Percentiles rank a stretch among this genome's conserved stretches.
phyloP scores from a whole-genome alignment of 352 stramenopile genomes.

The Blastocystis sp. region DNA sequence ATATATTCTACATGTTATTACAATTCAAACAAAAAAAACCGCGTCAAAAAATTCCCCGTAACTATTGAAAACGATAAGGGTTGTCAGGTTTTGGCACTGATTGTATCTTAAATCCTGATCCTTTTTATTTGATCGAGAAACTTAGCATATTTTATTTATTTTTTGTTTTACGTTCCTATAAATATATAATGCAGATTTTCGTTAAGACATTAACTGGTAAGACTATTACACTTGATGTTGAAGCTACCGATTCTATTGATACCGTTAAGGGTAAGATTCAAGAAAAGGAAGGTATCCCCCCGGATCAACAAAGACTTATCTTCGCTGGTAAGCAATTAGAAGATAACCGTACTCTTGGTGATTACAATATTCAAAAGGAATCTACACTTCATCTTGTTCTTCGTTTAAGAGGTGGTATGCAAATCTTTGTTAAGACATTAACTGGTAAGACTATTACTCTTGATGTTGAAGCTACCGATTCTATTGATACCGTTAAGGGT shows the following conservation, averaged over 20 bases:
- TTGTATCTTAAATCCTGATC: too few species aligned
- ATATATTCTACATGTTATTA: too few species aligned
- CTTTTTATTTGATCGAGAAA: too few species aligned
- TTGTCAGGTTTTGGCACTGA: too few species aligned
- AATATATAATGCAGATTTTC: conserved; percentile 76
- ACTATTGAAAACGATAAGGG: too few species aligned
- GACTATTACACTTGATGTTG: conserved; percentile 98
- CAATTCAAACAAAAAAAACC: too few species aligned
- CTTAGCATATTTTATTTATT: too few species aligned
- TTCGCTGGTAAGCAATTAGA: conserved; percentile 98
- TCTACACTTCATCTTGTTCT: conserved; percentile 89
- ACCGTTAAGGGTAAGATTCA: conserved; percentile 99
- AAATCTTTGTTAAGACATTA: too few species aligned
- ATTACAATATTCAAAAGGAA: conserved; percentile 84
- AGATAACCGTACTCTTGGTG: conserved; percentile 68
- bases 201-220: conserved; percentile 83
- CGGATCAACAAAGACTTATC: conserved; percentile 97
- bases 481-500: conserved; percentile 98
- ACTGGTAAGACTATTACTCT: conserved; percentile 99
- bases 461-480: conserved; percentile 94
- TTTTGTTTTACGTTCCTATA: too few species aligned
- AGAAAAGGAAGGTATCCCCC: conserved; percentile 99
- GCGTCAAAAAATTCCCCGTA: too few species aligned
- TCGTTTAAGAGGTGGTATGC: conserved; percentile 70
- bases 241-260: conserved; percentile 95